A percentile compares a stretch with the other conserved stretches of the same genome.
Evolutionary conservation across 805 yeast genomes (phyloP).

Genomic region (Metschnikowia aberdeeniae): DNA sequence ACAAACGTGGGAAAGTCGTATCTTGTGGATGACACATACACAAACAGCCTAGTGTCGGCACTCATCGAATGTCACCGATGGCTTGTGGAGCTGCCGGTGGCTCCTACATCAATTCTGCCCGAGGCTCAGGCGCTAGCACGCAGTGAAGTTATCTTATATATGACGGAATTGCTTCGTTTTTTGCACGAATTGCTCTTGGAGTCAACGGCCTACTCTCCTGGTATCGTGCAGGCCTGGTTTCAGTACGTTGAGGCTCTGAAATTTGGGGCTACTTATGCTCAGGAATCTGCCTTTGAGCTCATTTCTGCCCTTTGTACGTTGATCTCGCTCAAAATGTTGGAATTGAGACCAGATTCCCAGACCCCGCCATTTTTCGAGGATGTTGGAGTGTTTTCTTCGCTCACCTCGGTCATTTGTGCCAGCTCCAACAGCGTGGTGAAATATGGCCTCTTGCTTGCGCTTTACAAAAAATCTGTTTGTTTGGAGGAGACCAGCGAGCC

Average conservation of each 20-base stretch:
- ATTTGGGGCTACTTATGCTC: conserved; percentile 21
- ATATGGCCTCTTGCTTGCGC: conserved; percentile 64
- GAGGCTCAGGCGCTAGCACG: conserved; percentile 11
- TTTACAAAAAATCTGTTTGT: conserved; percentile 48
- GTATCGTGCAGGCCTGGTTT: conserved; percentile 51
- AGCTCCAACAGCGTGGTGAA: conserved; percentile 46
- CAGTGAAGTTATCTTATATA: conserved; percentile 30
- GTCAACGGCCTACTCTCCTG: conserved; percentile 27
- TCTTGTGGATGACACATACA: conserved; percentile 5
- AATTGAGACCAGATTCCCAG: conserved; percentile 37
- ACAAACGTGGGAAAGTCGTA: conserved; percentile 32
- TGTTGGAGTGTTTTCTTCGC: conserved; percentile 28
- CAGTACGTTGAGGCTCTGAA: conserved; percentile 37
- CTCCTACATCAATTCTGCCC: not conserved
- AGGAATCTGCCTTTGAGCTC: conserved; percentile 24
- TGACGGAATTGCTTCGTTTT: conserved; percentile 34
- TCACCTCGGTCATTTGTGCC: conserved; percentile 26
- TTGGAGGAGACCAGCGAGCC: conserved; percentile 34
- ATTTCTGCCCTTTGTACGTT: conserved; percentile 48
- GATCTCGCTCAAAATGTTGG: conserved; percentile 50
- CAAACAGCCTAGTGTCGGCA: conserved; percentile 3
- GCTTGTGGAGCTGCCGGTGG: not conserved
- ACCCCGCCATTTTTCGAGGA: conserved; percentile 35
- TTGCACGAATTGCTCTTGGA: conserved; percentile 38
- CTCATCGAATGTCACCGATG: conserved; percentile 1